Percentiles rank a stretch among this genome's conserved stretches.
These are phyloP conservation scores for Paecilomyces niveus DNA, from an alignment of 2,329 filamentous ascomycete genomes.

Conservation along the genomic window DNA sequence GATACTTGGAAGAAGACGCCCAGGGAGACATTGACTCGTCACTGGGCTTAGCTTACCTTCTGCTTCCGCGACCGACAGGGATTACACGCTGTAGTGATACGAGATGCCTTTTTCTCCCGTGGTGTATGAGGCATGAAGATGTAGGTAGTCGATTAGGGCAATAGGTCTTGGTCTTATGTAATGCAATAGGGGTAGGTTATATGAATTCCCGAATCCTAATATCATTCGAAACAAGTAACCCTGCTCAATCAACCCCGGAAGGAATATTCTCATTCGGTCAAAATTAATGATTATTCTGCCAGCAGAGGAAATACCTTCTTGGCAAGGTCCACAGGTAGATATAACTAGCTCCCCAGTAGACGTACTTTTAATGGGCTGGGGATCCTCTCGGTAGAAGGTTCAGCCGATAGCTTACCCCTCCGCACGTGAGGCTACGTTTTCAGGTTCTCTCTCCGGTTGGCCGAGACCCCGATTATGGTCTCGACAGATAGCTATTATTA, in stretches of 20 bases:
- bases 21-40: constrained; percentile 1
- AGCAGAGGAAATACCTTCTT: no score
- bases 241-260: no score
- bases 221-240: no score
- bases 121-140: constrained; percentile 3
- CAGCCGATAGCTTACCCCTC: neutral
- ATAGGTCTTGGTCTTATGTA: no score
- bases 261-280: no score
- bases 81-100: constrained; percentile 36
- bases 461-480: neutral
- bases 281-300: no score
- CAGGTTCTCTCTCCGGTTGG: neutral
- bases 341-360: no score
- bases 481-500: neutral
- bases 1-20: no score
- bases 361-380: no score
- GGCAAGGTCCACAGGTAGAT: no score
- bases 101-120: constrained; percentile 20
- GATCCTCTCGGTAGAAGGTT: neutral
- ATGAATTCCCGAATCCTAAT: no score
- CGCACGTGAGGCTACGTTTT: neutral
- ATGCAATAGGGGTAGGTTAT: no score
- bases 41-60: constrained; percentile 23
- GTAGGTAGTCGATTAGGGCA: neutral
- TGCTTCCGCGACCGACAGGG: constrained; percentile 36